A percentile compares a stretch with the other conserved stretches of the same genome.
These are phyloP conservation scores for Phragmites australis DNA, from an alignment of 176 grass and related monocot genomes.

Conservation along the genomic window DNA sequence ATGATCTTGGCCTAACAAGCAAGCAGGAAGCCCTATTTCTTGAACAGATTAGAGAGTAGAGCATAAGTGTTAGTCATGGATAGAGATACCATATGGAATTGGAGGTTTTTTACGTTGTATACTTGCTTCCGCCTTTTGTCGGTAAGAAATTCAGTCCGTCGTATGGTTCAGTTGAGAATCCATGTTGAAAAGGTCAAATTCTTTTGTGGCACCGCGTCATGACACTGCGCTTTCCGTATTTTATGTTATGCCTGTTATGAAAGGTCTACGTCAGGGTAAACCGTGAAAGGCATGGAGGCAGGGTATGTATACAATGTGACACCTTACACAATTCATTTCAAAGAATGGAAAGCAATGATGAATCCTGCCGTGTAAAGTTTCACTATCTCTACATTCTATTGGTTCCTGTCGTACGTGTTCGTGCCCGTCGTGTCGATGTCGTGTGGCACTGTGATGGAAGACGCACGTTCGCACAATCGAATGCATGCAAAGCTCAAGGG, in stretches of 20 bases:
- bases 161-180: background rate
- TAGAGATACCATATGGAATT: constrained; percentile 10
- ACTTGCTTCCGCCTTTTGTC: background rate
- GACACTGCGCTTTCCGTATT: background rate
- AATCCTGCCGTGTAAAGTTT: background rate
- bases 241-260: background rate
- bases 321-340: background rate
- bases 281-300: background rate
- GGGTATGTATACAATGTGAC: constrained; percentile 10
- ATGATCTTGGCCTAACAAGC: constrained; percentile 73
- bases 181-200: constrained; percentile 20
- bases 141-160: background rate
- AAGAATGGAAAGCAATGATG: background rate
- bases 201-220: constrained; percentile 13
- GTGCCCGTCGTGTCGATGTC: too few species aligned
- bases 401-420: too few species aligned
- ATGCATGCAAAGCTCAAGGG: too few species aligned
- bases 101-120: constrained; percentile 24
- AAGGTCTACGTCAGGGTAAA: background rate
- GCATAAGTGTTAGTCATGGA: background rate
- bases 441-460: too few species aligned
- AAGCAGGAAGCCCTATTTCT: constrained; percentile 94
- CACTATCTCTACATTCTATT: too few species aligned
- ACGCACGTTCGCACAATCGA: too few species aligned
- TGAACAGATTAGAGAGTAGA: constrained; percentile 58